These are phyloP conservation scores for Suillus variegatus DNA, from an alignment of 768 basidiomycete genomes.

Conservation along the genomic window DNA sequence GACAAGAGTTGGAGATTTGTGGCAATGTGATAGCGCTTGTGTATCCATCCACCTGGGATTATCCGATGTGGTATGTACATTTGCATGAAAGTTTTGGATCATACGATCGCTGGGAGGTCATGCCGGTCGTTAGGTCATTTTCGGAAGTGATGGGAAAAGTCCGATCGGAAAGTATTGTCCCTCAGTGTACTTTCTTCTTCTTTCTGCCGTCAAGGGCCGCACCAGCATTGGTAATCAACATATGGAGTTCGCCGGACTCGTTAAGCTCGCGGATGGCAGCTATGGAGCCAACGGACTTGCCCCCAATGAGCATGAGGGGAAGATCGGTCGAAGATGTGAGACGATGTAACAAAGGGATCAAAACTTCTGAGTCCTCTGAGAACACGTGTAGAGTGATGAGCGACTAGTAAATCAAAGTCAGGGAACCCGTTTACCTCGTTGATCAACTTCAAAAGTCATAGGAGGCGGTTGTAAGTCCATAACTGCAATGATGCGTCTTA, in stretches of 20 bases:
- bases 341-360: slow-evolving; percentile 61
- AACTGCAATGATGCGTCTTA: slow-evolving; percentile 56
- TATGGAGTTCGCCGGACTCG: slow-evolving; percentile 51
- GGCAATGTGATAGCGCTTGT: neutral
- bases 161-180: too few species aligned
- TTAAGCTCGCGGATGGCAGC: slow-evolving; percentile 53
- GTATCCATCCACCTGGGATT: neutral
- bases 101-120: neutral
- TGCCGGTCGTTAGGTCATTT: slow-evolving; percentile 5
- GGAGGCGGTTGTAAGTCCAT: slow-evolving; percentile 64
- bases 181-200: slow-evolving; percentile 38
- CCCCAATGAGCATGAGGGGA: slow-evolving; percentile 71
- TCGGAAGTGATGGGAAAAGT: neutral
- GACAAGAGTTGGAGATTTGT: slow-evolving; percentile 1
- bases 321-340: slow-evolving; percentile 56
- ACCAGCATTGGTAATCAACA: slow-evolving; percentile 54
- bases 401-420: neutral
- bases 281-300: slow-evolving; percentile 54
- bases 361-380: slow-evolving; percentile 61
- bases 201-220: slow-evolving; percentile 54
- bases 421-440: slow-evolving; percentile 40
- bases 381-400: neutral
- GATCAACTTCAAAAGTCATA: slow-evolving; percentile 70
- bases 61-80: slow-evolving; percentile 4
- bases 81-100: neutral